Evolutionary conservation across 768 basidiomycete species (phyloP), one percentile per base, ranked within the genome.

Genomic region (Termitomyces sp.): DNA sequence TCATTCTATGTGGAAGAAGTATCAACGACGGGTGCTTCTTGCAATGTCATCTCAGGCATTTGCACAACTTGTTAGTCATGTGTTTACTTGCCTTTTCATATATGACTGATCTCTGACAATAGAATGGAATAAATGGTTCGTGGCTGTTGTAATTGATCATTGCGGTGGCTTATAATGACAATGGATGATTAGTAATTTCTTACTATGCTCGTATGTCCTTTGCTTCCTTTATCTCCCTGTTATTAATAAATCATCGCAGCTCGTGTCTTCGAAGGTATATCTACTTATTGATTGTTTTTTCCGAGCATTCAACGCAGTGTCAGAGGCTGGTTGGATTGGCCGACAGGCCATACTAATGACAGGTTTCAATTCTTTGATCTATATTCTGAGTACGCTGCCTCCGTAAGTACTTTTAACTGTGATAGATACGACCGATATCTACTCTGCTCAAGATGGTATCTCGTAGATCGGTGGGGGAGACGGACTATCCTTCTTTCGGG

Each of bases 41-140:
- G 95, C 95, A 16, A 95, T 95, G 92, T 92, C 90, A 20, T 92
- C 92, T 55, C 95, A 97, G 70, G 90, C 92, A 43, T 96, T 97
- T 72, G 95, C 95, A 44, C 95, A 97, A 68, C 75, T 97, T 67
- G 94, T 93, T 61, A 59, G 91, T 78, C 54, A 51, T 41, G 57
- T 35, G 26, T 52, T 30, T 40, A 40, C 46, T 62, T 35, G 41
- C 20, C 10, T n/a, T 38, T 7, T 30, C n/a, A 48, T 48, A 24
- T 5, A 41, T 16, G 3, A 38, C 26, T 28, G 26, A 38, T 38
- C 24, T 41, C 20, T 54, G 38, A 28, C 14, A 32, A 13, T 16
- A 96, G 92, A 96, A 96, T 69, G 95, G 94, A 59, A 98, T 97
- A 66, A 97, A 95, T 68, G 90, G 91, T 90, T 70, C 54, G 78